Percentiles rank a stretch among this genome's conserved stretches.
These are phyloP conservation scores for Micromonas commoda DNA, from an alignment of 139 green algal species.

Conservation along the genomic window DNA sequence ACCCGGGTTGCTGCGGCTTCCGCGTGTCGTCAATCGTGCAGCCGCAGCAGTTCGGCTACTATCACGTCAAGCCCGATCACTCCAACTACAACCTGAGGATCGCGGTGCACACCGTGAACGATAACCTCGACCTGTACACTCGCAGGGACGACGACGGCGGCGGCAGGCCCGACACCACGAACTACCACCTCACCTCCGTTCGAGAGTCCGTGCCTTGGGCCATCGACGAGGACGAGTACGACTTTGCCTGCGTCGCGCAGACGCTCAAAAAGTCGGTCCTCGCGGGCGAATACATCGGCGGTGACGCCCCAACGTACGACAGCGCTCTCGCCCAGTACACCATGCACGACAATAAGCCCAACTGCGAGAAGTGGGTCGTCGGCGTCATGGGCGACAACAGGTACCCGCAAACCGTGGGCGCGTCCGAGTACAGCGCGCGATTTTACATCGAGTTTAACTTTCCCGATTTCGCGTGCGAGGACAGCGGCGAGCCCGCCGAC, in stretches of 20 bases:
- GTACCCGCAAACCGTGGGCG: constrained; percentile 29
- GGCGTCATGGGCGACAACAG: constrained; percentile 31
- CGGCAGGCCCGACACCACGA: constrained; percentile 10
- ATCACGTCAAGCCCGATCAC: constrained; percentile 32
- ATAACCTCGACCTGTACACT: constrained; percentile 35
- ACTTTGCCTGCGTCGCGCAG: constrained; percentile 14
- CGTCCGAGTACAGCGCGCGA: constrained; percentile 24
- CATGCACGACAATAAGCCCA: constrained; percentile 5
- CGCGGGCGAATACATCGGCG: background rate
- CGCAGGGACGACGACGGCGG: constrained; percentile 5
- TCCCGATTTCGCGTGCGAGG: constrained; percentile 24
- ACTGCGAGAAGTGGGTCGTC: constrained; percentile 22
- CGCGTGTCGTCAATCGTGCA: constrained; percentile 21
- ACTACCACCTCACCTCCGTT: constrained; percentile 28
- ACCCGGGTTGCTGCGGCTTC: constrained; percentile 35
- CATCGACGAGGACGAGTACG: constrained; percentile 34
- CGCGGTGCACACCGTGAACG: constrained; percentile 31
- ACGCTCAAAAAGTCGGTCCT: constrained; percentile 12
- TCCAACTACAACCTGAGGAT: constrained; percentile 31
- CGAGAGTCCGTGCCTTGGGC: constrained; percentile 32
- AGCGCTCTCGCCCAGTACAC: constrained; percentile 6
- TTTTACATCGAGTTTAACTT: constrained; percentile 33
- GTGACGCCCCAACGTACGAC: constrained; percentile 18
- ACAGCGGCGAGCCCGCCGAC: background rate
- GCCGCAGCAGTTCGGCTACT: constrained; percentile 30